These are phyloP conservation scores for Maudiozyma bulderi DNA, from an alignment of 805 yeast species.

Conservation along the genomic window DNA sequence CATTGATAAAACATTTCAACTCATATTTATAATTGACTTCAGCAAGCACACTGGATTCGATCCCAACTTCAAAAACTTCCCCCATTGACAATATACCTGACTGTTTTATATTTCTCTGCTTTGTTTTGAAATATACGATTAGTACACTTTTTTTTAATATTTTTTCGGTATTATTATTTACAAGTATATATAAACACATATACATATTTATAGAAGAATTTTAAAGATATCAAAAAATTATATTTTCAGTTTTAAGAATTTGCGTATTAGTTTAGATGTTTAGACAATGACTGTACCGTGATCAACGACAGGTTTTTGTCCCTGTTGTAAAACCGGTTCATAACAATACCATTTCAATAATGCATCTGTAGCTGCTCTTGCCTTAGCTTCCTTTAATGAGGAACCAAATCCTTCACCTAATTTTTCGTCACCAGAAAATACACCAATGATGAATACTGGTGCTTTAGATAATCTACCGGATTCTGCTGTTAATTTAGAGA, in stretches of 20 bases:
- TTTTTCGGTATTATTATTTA: background rate
- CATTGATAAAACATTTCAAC: background rate
- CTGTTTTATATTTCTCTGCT: background rate
- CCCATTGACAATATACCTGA: background rate
- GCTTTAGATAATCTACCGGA: constrained; percentile 80
- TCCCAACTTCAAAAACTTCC: background rate
- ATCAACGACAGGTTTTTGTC: constrained; percentile 43
- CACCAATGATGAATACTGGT: constrained; percentile 87
- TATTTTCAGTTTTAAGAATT: no score
- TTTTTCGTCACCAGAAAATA: constrained; percentile 71
- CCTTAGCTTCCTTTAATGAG: constrained; percentile 81
- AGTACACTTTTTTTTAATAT: background rate
- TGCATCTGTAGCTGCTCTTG: constrained; percentile 84
- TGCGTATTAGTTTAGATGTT: constrained; percentile 1
- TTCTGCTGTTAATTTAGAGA: constrained; percentile 79
- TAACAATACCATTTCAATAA: constrained; percentile 88
- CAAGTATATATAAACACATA: constrained; percentile 8
- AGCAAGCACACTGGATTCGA: constrained; percentile 6
- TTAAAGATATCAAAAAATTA: background rate
- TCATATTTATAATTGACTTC: constrained; percentile 10
- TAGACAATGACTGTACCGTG: constrained; percentile 38
- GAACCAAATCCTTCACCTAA: constrained; percentile 94
- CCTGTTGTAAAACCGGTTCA: constrained; percentile 53
- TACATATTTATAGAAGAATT: background rate
- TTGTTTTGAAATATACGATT: background rate